These are phyloP conservation scores for Alternaria conjuncta DNA, from an alignment of 2,329 filamentous ascomycete genomes.

Conservation along the genomic window DNA sequence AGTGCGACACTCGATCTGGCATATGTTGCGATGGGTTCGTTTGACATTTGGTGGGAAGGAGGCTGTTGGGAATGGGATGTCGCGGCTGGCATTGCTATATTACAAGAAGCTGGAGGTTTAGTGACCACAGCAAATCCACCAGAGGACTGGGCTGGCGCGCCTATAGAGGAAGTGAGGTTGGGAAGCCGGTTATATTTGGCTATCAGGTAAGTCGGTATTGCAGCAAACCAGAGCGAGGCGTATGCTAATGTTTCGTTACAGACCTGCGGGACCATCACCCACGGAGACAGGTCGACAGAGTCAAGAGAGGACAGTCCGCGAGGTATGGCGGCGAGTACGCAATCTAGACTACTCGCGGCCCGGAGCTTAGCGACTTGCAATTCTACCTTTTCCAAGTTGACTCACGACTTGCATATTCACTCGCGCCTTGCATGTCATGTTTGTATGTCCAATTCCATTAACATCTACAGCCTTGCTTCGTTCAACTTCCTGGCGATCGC, in stretches of 20 bases:
- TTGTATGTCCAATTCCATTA: background rate
- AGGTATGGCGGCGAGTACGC: constrained; percentile 74
- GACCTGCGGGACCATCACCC: constrained; percentile 67
- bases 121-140: constrained; percentile 78
- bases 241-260: constrained; percentile 34
- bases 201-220: constrained; percentile 59
- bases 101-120: constrained; percentile 75
- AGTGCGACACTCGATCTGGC: constrained; percentile 76
- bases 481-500: constrained; percentile 52
- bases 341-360: constrained; percentile 71
- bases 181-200: constrained; percentile 75
- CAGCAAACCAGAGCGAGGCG: background rate
- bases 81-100: constrained; percentile 74
- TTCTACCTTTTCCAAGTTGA: background rate
- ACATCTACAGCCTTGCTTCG: constrained; percentile 30
- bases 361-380: constrained; percentile 49
- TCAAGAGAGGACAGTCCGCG: constrained; percentile 73
- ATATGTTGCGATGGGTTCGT: constrained; percentile 75
- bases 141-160: constrained; percentile 59
- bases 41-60: constrained; percentile 85
- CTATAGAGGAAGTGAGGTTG: constrained; percentile 66
- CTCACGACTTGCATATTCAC: background rate
- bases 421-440: background rate
- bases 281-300: constrained; percentile 69
- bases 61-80: constrained; percentile 87